These are phyloP conservation scores for Ceratobasidium theobromae DNA, from an alignment of 1,284 basidiomycete species.

Conservation along the genomic window DNA sequence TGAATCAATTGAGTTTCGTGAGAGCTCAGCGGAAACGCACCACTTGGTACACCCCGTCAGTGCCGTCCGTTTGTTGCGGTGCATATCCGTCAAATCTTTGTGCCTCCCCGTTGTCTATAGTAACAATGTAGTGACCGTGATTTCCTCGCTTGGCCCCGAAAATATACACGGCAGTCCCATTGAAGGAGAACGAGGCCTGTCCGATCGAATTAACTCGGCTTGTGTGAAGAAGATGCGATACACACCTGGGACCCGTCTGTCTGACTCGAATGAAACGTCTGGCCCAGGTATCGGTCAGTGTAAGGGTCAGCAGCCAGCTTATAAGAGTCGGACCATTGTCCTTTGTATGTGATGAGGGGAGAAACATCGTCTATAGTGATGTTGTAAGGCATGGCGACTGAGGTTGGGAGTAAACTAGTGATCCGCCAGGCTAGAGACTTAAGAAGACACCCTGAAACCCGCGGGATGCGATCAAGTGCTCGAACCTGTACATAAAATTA, in stretches of 20 bases:
- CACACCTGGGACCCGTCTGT: constrained; percentile 7
- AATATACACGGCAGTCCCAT: constrained; percentile 15
- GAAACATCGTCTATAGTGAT: constrained; percentile 27
- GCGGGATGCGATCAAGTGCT: too few species aligned
- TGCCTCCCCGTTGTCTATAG: not conserved
- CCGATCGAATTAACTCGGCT: not conserved
- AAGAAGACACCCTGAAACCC: too few species aligned
- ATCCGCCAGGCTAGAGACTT: not conserved
- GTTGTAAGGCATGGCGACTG: constrained; percentile 26
- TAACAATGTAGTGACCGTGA: not conserved
- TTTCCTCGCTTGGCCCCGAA: constrained; percentile 26
- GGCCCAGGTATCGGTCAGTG: constrained; percentile 1
- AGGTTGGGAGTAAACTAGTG: not conserved
- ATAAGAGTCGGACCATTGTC: constrained; percentile 12
- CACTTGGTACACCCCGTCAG: constrained; percentile 12
- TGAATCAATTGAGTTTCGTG: not conserved
- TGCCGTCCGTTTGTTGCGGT: constrained; percentile 4
- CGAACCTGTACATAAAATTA: too few species aligned
- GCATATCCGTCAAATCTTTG: constrained; percentile 15
- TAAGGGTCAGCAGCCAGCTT: not conserved
- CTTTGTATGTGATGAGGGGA: constrained; percentile 14
- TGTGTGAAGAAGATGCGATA: not conserved
- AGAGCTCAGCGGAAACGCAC: not conserved
- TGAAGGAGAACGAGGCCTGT: constrained; percentile 4
- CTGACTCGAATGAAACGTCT: not conserved